Percentiles rank a stretch among this genome's conserved stretches.
Conservation (phyloP, 805 yeast species). For the Candida maris region DNA sequence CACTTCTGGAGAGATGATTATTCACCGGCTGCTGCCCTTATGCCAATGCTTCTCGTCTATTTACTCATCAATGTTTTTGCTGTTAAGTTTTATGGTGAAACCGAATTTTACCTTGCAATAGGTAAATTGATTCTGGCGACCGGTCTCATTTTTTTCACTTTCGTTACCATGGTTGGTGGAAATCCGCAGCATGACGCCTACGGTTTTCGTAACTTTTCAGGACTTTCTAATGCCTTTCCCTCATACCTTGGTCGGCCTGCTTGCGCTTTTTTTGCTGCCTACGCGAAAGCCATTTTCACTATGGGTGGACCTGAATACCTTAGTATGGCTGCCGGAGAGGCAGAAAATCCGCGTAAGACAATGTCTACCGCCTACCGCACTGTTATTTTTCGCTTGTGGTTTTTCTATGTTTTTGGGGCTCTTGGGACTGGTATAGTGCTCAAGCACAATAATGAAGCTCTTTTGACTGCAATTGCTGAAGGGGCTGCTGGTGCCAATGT, state of each 20-base stretch:
- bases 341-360: slow-evolving; percentile 50
- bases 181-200: slow-evolving; percentile 58
- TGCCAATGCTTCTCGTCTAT: slow-evolving; percentile 62
- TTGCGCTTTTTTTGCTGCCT: slow-evolving; percentile 66
- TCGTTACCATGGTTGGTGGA: slow-evolving; percentile 83
- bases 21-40: slow-evolving; percentile 65
- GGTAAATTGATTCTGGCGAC: slow-evolving; percentile 70
- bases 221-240: slow-evolving; percentile 43
- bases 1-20: slow-evolving; percentile 81
- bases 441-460: slow-evolving; percentile 60
- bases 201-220: slow-evolving; percentile 28
- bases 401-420: slow-evolving; percentile 71
- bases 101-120: slow-evolving; percentile 74
- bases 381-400: slow-evolving; percentile 62
- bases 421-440: slow-evolving; percentile 75
- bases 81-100: slow-evolving; percentile 73
- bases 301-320: slow-evolving; percentile 81
- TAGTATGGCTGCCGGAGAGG: slow-evolving; percentile 85
- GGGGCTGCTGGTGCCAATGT: slow-evolving; percentile 75
- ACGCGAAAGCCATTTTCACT: slow-evolving; percentile 71
- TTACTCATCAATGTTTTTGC: slow-evolving; percentile 66
- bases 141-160: slow-evolving; percentile 74
- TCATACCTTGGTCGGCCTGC: slow-evolving; percentile 50
- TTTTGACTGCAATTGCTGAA: slow-evolving; percentile 53
- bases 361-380: slow-evolving; percentile 78